Conservation (phyloP, 306 rosid genomes). For the Castanopsis chinensis region DNA sequence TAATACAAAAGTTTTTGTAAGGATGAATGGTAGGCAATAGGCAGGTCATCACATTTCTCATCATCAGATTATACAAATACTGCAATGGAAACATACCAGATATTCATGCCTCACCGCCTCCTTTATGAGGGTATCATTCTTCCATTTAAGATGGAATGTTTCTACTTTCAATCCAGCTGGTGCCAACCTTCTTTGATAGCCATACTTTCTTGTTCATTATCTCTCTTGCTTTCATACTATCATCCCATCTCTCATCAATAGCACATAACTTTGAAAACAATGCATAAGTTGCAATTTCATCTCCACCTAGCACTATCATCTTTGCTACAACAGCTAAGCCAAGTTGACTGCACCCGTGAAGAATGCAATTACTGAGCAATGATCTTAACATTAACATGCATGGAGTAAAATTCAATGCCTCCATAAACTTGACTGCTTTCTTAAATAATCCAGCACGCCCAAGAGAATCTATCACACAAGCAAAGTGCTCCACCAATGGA, state of each 20-base stretch:
- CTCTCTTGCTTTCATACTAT: background rate
- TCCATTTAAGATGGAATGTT: background rate
- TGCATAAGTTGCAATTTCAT: constrained; percentile 7
- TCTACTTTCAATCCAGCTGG: constrained; percentile 5
- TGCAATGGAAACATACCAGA: background rate
- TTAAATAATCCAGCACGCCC: constrained; percentile 1
- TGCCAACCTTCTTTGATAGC: background rate
- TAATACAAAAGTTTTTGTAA: too few relatives aligned
- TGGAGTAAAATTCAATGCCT: background rate
- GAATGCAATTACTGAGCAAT: constrained; percentile 1
- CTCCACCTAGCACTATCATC: background rate
- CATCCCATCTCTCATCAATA: background rate
- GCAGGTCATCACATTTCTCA: background rate
- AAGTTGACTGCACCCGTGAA: background rate
- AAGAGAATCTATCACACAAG: constrained; percentile 2
- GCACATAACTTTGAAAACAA: background rate
- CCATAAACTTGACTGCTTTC: background rate
- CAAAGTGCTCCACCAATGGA: background rate
- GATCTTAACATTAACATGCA: constrained; percentile 4
- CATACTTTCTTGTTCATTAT: background rate
- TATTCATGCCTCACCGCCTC: background rate
- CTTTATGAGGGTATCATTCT: background rate
- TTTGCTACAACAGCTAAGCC: background rate
- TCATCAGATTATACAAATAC: background rate
- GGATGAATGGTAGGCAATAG: background rate